Conservation (phyloP, 2,329 filamentous ascomycete genomes). For the Geosmithia morbida region DNA sequence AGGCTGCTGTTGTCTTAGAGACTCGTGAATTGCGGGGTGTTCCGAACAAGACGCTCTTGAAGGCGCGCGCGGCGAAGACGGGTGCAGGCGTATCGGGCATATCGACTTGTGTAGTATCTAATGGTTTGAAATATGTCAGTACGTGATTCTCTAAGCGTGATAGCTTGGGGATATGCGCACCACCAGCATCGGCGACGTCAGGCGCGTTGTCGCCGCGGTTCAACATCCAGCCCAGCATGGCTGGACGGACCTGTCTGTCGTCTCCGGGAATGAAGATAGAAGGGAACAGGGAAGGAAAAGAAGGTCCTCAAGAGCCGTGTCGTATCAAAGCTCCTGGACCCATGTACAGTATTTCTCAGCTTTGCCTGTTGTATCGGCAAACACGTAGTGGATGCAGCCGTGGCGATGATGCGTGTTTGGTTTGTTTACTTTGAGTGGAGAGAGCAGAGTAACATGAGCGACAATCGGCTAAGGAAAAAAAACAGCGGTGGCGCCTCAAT, state of each 20-base stretch:
- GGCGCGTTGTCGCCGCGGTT: slow-evolving; percentile 26
- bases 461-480: neutral
- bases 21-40: slow-evolving; percentile 26
- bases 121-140: neutral
- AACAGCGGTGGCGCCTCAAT: neutral
- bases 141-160: neutral
- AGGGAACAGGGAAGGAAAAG: neutral
- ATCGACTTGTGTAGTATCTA: slow-evolving; percentile 34
- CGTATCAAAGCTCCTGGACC: too few relatives aligned
- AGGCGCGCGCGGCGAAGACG: slow-evolving; percentile 49
- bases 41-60: slow-evolving; percentile 50
- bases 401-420: neutral
- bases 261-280: neutral
- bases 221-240: slow-evolving; percentile 47
- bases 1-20: slow-evolving; percentile 10
- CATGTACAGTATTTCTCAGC: too few relatives aligned
- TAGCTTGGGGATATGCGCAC: slow-evolving; percentile 7
- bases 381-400: too few relatives aligned
- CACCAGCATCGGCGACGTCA: slow-evolving; percentile 13
- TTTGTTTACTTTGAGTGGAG: neutral
- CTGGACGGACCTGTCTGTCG: slow-evolving; percentile 1
- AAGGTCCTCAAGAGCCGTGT: neutral
- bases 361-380: too few relatives aligned
- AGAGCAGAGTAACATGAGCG: neutral
- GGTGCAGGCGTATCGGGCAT: slow-evolving; percentile 51